Conservation (phyloP, 352 stramenopile genomes). For the Phytopythium cucurbitacearum region DNA sequence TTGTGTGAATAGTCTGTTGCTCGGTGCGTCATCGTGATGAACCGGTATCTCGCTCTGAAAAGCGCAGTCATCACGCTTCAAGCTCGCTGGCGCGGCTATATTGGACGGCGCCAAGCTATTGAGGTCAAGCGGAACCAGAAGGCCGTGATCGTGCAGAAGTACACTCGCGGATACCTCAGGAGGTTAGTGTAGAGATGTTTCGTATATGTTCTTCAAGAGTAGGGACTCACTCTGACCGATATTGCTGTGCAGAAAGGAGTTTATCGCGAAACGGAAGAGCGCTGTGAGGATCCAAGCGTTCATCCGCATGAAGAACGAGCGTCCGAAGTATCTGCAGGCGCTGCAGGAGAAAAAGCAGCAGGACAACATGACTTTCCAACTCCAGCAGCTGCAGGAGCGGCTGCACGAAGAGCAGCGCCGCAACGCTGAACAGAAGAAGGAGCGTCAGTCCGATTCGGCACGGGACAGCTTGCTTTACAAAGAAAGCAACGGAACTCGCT, state of each 20-base stretch:
- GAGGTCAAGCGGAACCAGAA: constrained; percentile 53
- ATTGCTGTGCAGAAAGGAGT: constrained; percentile 36
- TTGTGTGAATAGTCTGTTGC: constrained; percentile 55
- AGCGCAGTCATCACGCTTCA: constrained; percentile 59
- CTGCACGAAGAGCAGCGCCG: constrained; percentile 58
- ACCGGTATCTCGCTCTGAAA: constrained; percentile 58
- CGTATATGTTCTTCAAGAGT: neutral
- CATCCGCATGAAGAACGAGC: constrained; percentile 57
- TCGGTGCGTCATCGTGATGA: constrained; percentile 76
- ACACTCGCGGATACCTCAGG: constrained; percentile 58
- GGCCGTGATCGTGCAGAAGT: constrained; percentile 61
- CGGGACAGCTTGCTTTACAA: constrained; percentile 36
- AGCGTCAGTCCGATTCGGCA: constrained; percentile 31
- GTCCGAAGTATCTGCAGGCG: constrained; percentile 45
- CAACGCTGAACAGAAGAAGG: constrained; percentile 52
- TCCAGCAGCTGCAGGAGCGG: constrained; percentile 53
- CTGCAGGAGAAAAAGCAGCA: constrained; percentile 55
- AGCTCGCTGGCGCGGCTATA: constrained; percentile 73
- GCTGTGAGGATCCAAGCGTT: constrained; percentile 60
- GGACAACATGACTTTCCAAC: constrained; percentile 50
- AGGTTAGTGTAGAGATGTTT: constrained; percentile 15
- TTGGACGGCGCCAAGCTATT: constrained; percentile 44
- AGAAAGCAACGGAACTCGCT: constrained; percentile 34
- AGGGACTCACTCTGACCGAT: no score
- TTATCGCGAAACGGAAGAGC: constrained; percentile 41